Evolutionary conservation across 2,329 filamentous ascomycete species (phyloP).

Genomic region (Epichloe aotearoae): DNA sequence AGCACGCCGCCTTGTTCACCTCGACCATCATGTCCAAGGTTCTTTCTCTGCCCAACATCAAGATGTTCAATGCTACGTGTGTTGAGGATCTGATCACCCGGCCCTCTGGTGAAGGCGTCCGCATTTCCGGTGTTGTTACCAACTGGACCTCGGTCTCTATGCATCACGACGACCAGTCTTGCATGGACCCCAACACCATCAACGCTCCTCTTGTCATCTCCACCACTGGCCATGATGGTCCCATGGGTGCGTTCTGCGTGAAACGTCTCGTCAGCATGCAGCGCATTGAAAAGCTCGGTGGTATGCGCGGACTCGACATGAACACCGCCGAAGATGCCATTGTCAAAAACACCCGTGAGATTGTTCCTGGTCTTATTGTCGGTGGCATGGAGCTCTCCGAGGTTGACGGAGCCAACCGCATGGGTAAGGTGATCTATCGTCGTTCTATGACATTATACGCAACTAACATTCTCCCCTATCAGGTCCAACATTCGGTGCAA

Average conservation of each 20-base stretch:
- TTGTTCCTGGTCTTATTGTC: constrained; percentile 79
- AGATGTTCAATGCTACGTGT: constrained; percentile 89
- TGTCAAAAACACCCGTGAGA: constrained; percentile 79
- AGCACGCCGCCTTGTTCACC: constrained; percentile 87
- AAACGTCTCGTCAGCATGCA: constrained; percentile 88
- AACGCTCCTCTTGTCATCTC: constrained; percentile 81
- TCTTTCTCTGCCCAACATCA: constrained; percentile 75
- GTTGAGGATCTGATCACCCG: constrained; percentile 91
- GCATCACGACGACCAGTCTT: constrained; percentile 79
- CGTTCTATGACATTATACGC: not conserved
- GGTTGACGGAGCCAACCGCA: constrained; percentile 81
- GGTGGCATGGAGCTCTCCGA: constrained; percentile 90
- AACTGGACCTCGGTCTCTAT: constrained; percentile 91
- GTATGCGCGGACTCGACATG: constrained; percentile 93
- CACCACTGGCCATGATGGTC: constrained; percentile 82
- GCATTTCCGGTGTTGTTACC: constrained; percentile 79
- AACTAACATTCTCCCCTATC: not conserved
- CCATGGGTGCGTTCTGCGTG: constrained; percentile 81
- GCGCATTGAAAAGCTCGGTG: constrained; percentile 67
- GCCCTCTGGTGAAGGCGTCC: constrained; percentile 40
- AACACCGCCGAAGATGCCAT: constrained; percentile 84
- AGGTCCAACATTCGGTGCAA: constrained; percentile 73
- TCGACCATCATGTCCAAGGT: constrained; percentile 77
- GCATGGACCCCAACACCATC: constrained; percentile 97
- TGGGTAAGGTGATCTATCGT: constrained; percentile 39